Percentiles rank a stretch among this genome's conserved stretches.
Conservation (phyloP, 176 grass and related monocot species). For the Ampelocalamus luodianensis region DNA sequence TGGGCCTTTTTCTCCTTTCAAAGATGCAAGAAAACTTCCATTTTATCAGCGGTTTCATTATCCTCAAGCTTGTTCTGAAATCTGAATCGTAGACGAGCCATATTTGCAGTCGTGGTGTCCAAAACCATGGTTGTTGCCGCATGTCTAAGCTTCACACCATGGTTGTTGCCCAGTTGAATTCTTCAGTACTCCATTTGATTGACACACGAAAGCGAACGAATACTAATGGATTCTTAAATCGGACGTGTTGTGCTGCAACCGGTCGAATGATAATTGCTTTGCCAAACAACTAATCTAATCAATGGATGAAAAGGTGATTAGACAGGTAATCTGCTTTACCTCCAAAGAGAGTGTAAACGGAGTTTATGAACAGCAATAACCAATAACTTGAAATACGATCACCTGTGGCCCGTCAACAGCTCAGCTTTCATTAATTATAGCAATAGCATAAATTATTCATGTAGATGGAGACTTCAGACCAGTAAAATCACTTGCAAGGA, state of each 20-base stretch:
- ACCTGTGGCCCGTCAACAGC: conserved; percentile 16
- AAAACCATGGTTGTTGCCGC: background rate
- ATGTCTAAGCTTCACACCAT: background rate
- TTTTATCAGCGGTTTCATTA: background rate
- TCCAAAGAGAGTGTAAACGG: background rate
- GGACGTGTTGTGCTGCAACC: background rate
- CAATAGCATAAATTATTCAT: conserved; percentile 47
- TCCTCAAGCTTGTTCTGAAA: background rate
- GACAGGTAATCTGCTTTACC: background rate
- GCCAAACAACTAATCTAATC: background rate
- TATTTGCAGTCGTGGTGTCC: background rate
- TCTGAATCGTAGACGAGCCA: background rate
- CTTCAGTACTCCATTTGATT: background rate
- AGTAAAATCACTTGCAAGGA: conserved; percentile 28
- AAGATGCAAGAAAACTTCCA: background rate
- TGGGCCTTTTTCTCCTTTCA: background rate
- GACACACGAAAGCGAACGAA: background rate
- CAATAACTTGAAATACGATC: background rate
- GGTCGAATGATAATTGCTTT: background rate
- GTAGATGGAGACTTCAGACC: conserved; percentile 14
- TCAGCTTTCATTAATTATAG: conserved; percentile 37
- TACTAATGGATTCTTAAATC: background rate
- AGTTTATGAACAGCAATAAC: background rate
- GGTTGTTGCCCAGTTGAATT: background rate
- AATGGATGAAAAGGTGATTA: background rate